These are phyloP conservation scores for Iris pallida DNA, from an alignment of 116 monocot species.

Conservation along the genomic window DNA sequence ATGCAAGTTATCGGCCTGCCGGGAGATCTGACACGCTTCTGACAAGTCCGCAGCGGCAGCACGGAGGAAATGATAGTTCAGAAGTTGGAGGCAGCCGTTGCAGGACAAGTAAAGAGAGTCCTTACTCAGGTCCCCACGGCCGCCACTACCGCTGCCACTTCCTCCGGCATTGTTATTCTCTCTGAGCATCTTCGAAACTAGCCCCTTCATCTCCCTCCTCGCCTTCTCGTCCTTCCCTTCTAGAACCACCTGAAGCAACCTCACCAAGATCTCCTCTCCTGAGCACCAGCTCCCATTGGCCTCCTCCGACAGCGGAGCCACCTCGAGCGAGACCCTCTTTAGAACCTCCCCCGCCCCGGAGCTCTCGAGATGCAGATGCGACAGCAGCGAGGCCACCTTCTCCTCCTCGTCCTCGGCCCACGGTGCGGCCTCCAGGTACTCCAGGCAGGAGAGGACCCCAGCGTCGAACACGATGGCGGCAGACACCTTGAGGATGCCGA, in stretches of 20 bases:
- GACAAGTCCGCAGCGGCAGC: constrained; percentile 36
- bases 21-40: constrained; percentile 52
- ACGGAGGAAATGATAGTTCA: constrained; percentile 33
- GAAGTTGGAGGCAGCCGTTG: constrained; percentile 53
- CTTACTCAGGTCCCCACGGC: constrained; percentile 55
- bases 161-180: constrained; percentile 44
- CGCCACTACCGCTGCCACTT: constrained; percentile 4
- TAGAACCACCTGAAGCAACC: constrained; percentile 83
- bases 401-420: constrained; percentile 99
- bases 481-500: constrained; percentile 83
- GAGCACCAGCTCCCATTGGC: constrained; percentile 12
- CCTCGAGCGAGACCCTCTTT: constrained; percentile 69
- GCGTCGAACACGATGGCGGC: constrained; percentile 78
- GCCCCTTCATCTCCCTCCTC: constrained; percentile 87
- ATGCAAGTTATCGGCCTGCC: constrained; percentile 89
- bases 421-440: constrained; percentile 93
- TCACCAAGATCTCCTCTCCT: constrained; percentile 66
- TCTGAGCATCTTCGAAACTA: constrained; percentile 92
- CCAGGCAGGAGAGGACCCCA: constrained; percentile 80
- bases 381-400: constrained; percentile 76
- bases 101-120: constrained; percentile 82
- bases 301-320: constrained; percentile 18
- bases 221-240: constrained; percentile 99
- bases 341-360: constrained; percentile 77
- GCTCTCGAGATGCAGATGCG: constrained; percentile 73